Evolutionary conservation across 2,329 filamentous ascomycete genomes (phyloP), one percentile per base, ranked within the genome.

Genomic region (Verticillium alfalfae): DNA sequence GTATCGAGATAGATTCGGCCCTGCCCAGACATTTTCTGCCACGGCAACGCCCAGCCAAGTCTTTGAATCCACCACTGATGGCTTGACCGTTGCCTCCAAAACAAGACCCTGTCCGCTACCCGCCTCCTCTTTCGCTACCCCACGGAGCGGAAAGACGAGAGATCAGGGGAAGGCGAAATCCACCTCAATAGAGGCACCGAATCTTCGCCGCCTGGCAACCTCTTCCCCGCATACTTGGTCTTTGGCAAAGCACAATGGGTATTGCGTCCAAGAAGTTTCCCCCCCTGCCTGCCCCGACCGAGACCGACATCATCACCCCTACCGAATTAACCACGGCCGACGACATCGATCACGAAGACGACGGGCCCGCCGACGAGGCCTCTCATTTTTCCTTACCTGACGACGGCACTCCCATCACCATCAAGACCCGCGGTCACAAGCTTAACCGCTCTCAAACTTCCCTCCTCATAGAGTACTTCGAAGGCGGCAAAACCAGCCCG

Each of bases 401-500:
- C 71, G 91, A 95, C 85, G 92, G 91, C 72, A 94, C 91, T 60
- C 93, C 93, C 52, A 88, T 99, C 70, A 98, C 92, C 64, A 96
- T 99, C 74, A 88, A 89, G 72, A 97, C 94, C 55, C 86, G 84
- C 63, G 82, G 85, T 69, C 83, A 85, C 72, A 79, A 77, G 66
- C 70, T 80, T 65, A 84, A 79, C 71, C 78, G 85, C 69, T 96
- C 92, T 56, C 93, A 96, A 78, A 96, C 93, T 41, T 96, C 92
- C 61, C 82, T 97, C 67, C 82, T 97, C 69, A 97, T 97, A 70
- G 93, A 97, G 78, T 97, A 96, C 76, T 97, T 96, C 71, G 93
- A 97, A 77, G 91, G 88, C 67, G 87, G 88, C 65, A 93, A 91
- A 74, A 63, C 68, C 54, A 71, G 71, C 61, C 45, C 45, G n/a